Base-by-base conservation (phyloP, 768 basidiomycete genomes). In the Phaffia tasmanica region DNA sequence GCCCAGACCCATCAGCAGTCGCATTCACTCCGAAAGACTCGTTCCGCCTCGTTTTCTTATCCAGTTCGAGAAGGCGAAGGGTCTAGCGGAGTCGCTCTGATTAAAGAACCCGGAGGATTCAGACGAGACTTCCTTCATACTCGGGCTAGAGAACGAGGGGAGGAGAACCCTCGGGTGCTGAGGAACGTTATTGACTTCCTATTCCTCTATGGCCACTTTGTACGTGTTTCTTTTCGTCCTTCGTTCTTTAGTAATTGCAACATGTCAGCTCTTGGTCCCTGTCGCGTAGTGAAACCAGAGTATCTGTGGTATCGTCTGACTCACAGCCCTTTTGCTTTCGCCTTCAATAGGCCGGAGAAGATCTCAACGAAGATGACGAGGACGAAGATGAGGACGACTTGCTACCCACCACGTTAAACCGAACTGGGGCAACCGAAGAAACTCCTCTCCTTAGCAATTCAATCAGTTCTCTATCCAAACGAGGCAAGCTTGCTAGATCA, bases 151-250 rank as follows among this genome's bases (percentile, higher is more conserved):
- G 86, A 86, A 69, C 83, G 85, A 67, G 84, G 84, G 11, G 73
- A 76, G 25, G 83, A 82, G 51, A 85, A 86, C 68, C 78, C 78
- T 0, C 72, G 73, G 57, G 79, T 90, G 68, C 75, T 83, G 35
- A 86, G 86, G 72, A 93, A 89, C 73, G 93, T 94, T 69, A 87
- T 97, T 68, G 92, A 97, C 72, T 99, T 99, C 76, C 78, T 99
- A 55, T 87, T 87, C 72, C 80, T 98, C 29, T 99, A 89, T 73
- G 95, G 95, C 4, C 94, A 98, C 76, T 97, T 95, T 74, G 94
- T 93, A 73, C 79, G 92, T 80, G 35, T 61, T 56, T 14, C 46
- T 53, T 23, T 23, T 18, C 65, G 8, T 11, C 21, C 49, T 29
- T 14, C 5, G 23, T 21, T 25, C 35, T 49, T 58, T 54, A 42